Evolutionary conservation across 1,284 basidiomycete genomes (phyloP).

Genomic region (Agaricales sp.): DNA sequence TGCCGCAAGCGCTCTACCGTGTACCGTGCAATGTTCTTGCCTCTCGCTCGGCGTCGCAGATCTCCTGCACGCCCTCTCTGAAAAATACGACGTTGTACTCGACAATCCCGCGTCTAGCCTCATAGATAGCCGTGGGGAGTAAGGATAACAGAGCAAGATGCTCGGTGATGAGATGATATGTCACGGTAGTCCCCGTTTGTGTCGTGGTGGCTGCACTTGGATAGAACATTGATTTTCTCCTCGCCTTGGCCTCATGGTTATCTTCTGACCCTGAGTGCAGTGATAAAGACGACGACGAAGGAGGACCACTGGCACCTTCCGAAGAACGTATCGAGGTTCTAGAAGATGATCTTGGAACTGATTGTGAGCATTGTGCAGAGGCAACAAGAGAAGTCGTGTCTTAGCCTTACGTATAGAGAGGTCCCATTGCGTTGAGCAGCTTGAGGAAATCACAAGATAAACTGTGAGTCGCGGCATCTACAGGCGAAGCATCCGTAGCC

Average conservation of each 20-base stretch:
- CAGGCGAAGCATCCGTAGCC: constrained; percentile 87
- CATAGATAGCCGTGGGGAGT: constrained; percentile 71
- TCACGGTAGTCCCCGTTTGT: constrained; percentile 55
- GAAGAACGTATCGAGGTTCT: constrained; percentile 15
- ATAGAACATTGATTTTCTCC: constrained; percentile 29
- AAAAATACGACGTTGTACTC: constrained; percentile 94
- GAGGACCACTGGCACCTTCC: constrained; percentile 7
- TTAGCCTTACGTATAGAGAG: constrained; percentile 69
- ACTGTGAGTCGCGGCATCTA: constrained; percentile 82
- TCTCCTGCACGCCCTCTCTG: constrained; percentile 69
- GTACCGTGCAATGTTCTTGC: constrained; percentile 27
- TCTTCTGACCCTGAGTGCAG: not conserved
- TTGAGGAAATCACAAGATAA: constrained; percentile 88
- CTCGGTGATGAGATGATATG: constrained; percentile 80
- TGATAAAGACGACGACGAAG: constrained; percentile 14
- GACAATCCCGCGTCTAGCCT: constrained; percentile 70
- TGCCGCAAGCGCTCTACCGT: not conserved
- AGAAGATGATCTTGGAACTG: constrained; percentile 25
- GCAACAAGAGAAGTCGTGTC: not conserved
- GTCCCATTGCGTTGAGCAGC: constrained; percentile 79
- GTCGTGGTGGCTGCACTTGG: constrained; percentile 37
- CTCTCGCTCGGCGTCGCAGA: constrained; percentile 61
- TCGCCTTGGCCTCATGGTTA: constrained; percentile 3
- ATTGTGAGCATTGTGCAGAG: constrained; percentile 5
- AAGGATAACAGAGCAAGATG: constrained; percentile 76